Evolutionary conservation across 495 filamentous ascomycete genomes (phyloP).

Genomic region (Hypoxylon fuscum): DNA sequence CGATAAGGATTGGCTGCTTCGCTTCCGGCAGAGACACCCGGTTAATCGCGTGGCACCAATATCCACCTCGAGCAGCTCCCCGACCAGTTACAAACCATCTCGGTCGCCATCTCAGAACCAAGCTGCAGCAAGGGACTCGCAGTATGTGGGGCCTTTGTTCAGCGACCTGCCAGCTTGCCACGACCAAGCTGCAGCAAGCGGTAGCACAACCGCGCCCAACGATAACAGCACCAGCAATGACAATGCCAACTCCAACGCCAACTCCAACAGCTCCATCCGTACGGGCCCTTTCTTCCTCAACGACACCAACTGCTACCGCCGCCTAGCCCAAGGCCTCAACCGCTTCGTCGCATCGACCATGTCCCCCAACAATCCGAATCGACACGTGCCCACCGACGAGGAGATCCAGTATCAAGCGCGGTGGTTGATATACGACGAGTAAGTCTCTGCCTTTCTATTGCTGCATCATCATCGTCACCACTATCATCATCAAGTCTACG

Average conservation of each 20-base stretch:
- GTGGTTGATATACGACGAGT: conserved; percentile 67
- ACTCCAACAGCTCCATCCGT: conserved; percentile 31
- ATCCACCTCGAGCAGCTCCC: conserved; percentile 21
- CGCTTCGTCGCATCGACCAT: conserved; percentile 58
- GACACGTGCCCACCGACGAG: conserved; percentile 61
- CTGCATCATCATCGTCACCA: conserved; percentile 4
- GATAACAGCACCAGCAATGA: no score
- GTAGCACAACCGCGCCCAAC: not conserved
- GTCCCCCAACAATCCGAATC: conserved; percentile 62
- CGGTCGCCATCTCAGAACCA: conserved; percentile 9
- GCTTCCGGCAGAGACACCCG: conserved; percentile 53
- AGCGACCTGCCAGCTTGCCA: conserved; percentile 10
- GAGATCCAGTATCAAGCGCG: conserved; percentile 65
- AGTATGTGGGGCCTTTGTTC: conserved; percentile 17
- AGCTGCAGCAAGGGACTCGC: conserved; percentile 15
- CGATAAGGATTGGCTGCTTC: conserved; percentile 66
- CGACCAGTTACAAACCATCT: conserved; percentile 2
- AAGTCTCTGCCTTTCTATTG: conserved; percentile 38
- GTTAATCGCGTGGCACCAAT: conserved; percentile 5
- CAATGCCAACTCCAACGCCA: no score
- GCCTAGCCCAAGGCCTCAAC: conserved; percentile 56
- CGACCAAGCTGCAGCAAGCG: not conserved
- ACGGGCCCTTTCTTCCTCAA: conserved; percentile 53
- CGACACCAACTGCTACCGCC: conserved; percentile 64
- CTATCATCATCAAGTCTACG: no score